Evolutionary conservation across 164 flowering plant genomes (phyloP).

Genomic region (Macadamia integrifolia): DNA sequence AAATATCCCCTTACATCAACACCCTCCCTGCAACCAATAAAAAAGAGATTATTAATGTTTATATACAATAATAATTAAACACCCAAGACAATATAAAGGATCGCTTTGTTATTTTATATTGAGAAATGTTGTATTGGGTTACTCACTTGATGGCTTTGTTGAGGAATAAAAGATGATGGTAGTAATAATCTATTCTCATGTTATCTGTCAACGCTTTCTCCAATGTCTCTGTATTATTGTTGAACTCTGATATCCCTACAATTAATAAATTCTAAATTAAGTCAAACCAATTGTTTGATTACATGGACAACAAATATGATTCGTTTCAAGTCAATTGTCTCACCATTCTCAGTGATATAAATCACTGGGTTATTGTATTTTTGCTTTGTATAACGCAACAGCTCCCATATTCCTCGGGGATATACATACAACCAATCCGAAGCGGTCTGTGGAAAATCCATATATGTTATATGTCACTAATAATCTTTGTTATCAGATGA

Average conservation of each 20-base stretch:
- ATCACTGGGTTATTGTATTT: constrained; percentile 37
- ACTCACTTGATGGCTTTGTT: constrained; percentile 1
- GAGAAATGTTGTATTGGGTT: too few relatives aligned
- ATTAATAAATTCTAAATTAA: not conserved
- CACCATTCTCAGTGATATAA: constrained; percentile 60
- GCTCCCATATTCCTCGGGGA: constrained; percentile 38
- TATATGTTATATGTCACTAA: too few relatives aligned
- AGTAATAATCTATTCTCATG: constrained; percentile 22
- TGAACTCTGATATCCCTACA: constrained; percentile 14
- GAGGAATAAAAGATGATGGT: not conserved
- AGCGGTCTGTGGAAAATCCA: constrained; percentile 26
- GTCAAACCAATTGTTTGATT: too few relatives aligned
- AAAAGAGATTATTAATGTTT: not conserved
- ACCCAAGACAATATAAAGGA: too few relatives aligned
- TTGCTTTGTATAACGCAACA: constrained; percentile 29
- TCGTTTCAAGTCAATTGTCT: not conserved
- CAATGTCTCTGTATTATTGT: constrained; percentile 10
- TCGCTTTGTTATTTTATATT: too few relatives aligned
- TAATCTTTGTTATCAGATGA: too few relatives aligned
- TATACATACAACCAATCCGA: constrained; percentile 33
- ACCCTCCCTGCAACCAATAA: constrained; percentile 20
- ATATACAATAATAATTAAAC: too few relatives aligned
- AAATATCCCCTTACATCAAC: not conserved
- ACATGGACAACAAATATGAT: too few relatives aligned
- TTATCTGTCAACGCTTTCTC: constrained; percentile 18